Evolutionary conservation across 1,284 basidiomycete genomes (phyloP).

Genomic region (Anthracocystis setariae): DNA sequence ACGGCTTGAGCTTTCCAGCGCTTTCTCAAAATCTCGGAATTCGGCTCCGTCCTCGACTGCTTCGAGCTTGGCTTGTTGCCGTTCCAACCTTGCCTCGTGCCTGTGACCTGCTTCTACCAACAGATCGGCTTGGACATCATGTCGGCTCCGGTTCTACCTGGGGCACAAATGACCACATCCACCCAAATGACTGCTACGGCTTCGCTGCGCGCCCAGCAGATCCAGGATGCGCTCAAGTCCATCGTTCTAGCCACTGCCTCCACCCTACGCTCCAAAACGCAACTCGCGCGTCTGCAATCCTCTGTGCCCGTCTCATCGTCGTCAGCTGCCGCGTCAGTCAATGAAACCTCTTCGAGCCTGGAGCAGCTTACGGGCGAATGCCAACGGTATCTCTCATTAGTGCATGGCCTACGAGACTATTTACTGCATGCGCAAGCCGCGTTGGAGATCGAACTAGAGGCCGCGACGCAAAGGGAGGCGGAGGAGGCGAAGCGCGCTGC

Average conservation of each 20-base stretch:
- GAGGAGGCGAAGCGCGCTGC: slow-evolving; percentile 28
- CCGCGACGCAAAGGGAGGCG: slow-evolving; percentile 38
- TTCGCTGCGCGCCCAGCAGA: slow-evolving; percentile 27
- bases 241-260: slow-evolving; percentile 48
- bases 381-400: slow-evolving; percentile 34
- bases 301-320: slow-evolving; percentile 10
- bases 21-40: slow-evolving; percentile 29
- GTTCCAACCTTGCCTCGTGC: neutral
- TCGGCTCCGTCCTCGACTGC: slow-evolving; percentile 13
- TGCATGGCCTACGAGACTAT: slow-evolving; percentile 38
- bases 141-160: slow-evolving; percentile 25
- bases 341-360: slow-evolving; percentile 21
- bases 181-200: slow-evolving; percentile 7
- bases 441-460: slow-evolving; percentile 46
- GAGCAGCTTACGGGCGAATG: slow-evolving; percentile 40
- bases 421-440: slow-evolving; percentile 46
- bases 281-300: slow-evolving; percentile 27
- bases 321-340: slow-evolving; percentile 11
- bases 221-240: slow-evolving; percentile 38
- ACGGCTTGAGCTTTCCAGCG: neutral
- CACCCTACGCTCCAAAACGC: slow-evolving; percentile 37
- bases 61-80: neutral
- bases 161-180: slow-evolving; percentile 10
- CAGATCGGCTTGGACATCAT: slow-evolving; percentile 4
- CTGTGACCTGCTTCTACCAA: neutral